phyloP scores from a whole-genome alignment of 805 yeast genomes.

The Metschnikowia lachancei region DNA sequence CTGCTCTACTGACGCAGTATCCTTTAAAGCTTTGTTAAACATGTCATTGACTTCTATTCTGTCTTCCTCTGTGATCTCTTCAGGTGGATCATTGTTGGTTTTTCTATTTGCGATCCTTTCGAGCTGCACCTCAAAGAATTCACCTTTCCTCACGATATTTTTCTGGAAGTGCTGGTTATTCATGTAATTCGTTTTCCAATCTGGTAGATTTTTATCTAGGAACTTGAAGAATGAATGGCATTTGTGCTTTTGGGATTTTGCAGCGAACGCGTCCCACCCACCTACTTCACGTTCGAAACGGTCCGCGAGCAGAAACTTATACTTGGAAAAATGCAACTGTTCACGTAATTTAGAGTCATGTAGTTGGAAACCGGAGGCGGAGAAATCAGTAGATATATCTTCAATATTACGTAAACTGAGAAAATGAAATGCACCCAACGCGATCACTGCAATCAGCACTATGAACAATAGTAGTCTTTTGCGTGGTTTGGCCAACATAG shows the following conservation, averaged over 20 bases:
- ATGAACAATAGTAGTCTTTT: constrained; percentile 3
- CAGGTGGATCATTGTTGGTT: constrained; percentile 1
- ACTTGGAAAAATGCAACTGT: constrained; percentile 14
- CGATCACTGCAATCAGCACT: constrained; percentile 6
- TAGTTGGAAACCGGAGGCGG: constrained; percentile 3
- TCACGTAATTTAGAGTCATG: constrained; percentile 10
- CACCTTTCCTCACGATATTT: constrained; percentile 11
- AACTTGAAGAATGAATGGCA: constrained; percentile 14
- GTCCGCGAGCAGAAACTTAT: constrained; percentile 13
- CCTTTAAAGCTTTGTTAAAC: constrained; percentile 2
- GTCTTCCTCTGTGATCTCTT: constrained; percentile 7
- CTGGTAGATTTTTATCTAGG: constrained; percentile 13
- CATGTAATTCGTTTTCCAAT: constrained; percentile 12
- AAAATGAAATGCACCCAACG: constrained; percentile 7
- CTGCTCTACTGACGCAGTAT: constrained; percentile 11
- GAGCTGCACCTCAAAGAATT: constrained; percentile 6
- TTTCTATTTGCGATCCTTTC: constrained; percentile 5
- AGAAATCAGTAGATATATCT: constrained; percentile 1
- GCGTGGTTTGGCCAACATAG: constrained; percentile 5
- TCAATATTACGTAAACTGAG: neutral
- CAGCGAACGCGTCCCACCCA: constrained; percentile 15
- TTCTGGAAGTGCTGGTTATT: constrained; percentile 12
- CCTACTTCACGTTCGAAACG: constrained; percentile 9
- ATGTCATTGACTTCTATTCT: neutral
- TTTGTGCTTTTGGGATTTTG: constrained; percentile 8